phyloP scores from a whole-genome alignment of 768 basidiomycete genomes.

The Mycena vulgaris region DNA sequence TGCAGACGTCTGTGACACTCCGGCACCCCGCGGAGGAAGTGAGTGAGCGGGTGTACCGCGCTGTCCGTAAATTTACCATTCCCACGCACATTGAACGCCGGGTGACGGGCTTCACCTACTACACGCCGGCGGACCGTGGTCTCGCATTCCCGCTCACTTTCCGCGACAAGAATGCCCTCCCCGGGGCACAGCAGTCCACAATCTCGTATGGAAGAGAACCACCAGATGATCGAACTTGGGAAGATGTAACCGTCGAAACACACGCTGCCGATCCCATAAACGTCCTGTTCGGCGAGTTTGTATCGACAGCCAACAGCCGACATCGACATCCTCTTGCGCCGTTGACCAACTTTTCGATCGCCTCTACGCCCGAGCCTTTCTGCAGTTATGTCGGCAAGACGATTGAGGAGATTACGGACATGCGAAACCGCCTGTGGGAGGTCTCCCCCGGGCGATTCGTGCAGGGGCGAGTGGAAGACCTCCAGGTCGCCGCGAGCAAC shows the following conservation, averaged over 20 bases:
- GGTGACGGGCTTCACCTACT: conserved; percentile 23
- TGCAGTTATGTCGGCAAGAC: conserved; percentile 5
- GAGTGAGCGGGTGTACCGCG: conserved; percentile 2
- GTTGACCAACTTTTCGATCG: neutral
- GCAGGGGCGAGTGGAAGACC: conserved; percentile 24
- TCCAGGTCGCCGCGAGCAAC: conserved; percentile 1
- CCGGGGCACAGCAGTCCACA: neutral
- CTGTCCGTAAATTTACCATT: neutral
- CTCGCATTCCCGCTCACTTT: conserved; percentile 14
- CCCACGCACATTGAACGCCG: conserved; percentile 7
- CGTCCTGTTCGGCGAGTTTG: conserved; percentile 7
- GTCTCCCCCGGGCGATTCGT: conserved; percentile 5
- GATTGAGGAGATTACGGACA: neutral
- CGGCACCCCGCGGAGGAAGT: conserved; percentile 15
- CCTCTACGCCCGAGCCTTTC: conserved; percentile 18
- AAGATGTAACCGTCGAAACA: conserved; percentile 13
- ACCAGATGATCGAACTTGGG: conserved; percentile 18
- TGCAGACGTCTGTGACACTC: neutral
- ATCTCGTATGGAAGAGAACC: neutral
- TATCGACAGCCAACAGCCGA: conserved; percentile 5
- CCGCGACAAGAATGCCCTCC: conserved; percentile 29
- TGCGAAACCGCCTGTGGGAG: conserved; percentile 8
- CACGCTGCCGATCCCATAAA: conserved; percentile 5
- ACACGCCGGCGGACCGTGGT: neutral
- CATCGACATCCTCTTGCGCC: conserved; percentile 26